phyloP scores from a whole-genome alignment of 1,284 basidiomycete species.

The Neonothopanus nambi region DNA sequence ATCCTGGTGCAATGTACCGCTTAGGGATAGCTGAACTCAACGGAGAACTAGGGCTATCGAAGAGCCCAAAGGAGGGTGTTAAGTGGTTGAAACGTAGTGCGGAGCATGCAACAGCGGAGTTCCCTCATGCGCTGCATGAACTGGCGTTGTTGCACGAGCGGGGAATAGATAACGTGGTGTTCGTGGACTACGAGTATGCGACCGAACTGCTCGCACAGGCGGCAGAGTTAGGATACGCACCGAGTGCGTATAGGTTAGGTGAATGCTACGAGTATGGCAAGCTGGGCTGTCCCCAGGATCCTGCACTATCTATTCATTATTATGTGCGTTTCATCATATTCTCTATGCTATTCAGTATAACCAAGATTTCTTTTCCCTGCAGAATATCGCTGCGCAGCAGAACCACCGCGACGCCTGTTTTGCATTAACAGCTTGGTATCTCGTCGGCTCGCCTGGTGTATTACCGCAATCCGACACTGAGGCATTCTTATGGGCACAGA shows the following conservation, averaged over 20 bases:
- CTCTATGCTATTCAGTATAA: too few relatives aligned
- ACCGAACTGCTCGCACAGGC: constrained; percentile 94
- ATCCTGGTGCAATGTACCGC: constrained; percentile 96
- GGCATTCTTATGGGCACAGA: constrained; percentile 93
- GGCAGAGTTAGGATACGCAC: constrained; percentile 93
- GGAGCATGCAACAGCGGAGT: constrained; percentile 92
- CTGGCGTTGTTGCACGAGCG: constrained; percentile 92
- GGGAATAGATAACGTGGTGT: constrained; percentile 95
- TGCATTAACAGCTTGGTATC: constrained; percentile 97
- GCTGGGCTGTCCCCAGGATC: constrained; percentile 98
- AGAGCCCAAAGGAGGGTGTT: constrained; percentile 92
- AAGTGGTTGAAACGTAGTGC: constrained; percentile 98
- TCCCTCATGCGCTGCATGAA: constrained; percentile 96
- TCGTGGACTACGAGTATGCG: constrained; percentile 95
- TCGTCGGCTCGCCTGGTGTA: constrained; percentile 96
- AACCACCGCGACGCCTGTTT: constrained; percentile 97
- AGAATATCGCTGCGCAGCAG: constrained; percentile 98
- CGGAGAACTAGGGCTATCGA: constrained; percentile 87
- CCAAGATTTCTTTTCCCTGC: constrained; percentile 11
- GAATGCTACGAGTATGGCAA: constrained; percentile 99
- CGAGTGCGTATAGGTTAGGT: constrained; percentile 92
- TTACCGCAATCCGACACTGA: constrained; percentile 98
- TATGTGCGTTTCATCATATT: constrained; percentile 64
- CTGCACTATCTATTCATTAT: constrained; percentile 97
- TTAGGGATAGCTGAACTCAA: constrained; percentile 96